These are phyloP conservation scores for Canavalia gladiata DNA, from an alignment of 306 rosid species.

Conservation along the genomic window DNA sequence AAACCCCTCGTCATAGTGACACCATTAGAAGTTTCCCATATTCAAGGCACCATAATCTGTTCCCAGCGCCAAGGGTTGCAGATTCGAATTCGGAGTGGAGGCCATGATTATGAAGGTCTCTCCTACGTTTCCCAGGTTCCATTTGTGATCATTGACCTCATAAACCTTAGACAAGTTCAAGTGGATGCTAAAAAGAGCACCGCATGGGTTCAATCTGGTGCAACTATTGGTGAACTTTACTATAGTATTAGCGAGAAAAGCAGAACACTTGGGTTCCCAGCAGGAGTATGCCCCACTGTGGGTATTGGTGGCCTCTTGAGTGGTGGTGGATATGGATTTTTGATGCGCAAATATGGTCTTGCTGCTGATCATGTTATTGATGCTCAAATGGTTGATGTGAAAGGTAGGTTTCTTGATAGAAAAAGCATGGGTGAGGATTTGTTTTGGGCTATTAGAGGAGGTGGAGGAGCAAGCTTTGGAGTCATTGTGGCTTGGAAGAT, in stretches of 20 bases:
- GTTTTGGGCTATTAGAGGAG: slow-evolving; percentile 79
- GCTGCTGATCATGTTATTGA: slow-evolving; percentile 65
- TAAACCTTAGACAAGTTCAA: slow-evolving; percentile 52
- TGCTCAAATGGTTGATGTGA: slow-evolving; percentile 62
- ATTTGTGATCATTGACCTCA: slow-evolving; percentile 62
- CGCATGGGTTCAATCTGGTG: slow-evolving; percentile 45
- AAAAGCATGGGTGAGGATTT: slow-evolving; percentile 68
- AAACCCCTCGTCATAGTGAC: slow-evolving; percentile 43
- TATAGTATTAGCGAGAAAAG: slow-evolving; percentile 21
- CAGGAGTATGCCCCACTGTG: slow-evolving; percentile 65
- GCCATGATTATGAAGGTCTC: slow-evolving; percentile 62
- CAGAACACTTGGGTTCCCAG: slow-evolving; percentile 50
- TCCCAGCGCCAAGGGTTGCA: slow-evolving; percentile 56
- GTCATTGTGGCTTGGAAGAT: slow-evolving; percentile 63
- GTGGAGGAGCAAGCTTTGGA: slow-evolving; percentile 72
- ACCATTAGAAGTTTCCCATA: slow-evolving; percentile 52
- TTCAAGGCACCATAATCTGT: slow-evolving; percentile 62
- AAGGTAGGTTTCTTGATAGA: slow-evolving; percentile 64
- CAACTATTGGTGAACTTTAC: slow-evolving; percentile 41
- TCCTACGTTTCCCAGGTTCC: slow-evolving; percentile 60
- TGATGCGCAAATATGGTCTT: slow-evolving; percentile 67
- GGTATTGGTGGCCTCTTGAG: slow-evolving; percentile 73
- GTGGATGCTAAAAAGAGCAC: slow-evolving; percentile 44
- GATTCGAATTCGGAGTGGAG: slow-evolving; percentile 66
- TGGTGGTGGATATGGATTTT: slow-evolving; percentile 72